Base-by-base conservation (phyloP, 2,329 filamentous ascomycete genomes). In the Cadophora sp. region DNA sequence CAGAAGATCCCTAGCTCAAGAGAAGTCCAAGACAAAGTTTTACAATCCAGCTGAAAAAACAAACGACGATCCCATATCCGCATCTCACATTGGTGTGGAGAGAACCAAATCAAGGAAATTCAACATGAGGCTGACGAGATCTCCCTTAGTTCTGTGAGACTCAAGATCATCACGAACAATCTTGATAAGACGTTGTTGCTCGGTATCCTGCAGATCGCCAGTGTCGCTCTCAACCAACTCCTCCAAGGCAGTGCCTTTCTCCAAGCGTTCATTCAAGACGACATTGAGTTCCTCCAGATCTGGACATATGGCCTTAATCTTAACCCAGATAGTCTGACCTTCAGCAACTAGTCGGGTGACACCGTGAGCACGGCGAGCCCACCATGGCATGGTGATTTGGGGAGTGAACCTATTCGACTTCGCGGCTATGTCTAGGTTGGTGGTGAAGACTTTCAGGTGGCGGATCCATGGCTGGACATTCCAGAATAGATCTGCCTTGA, bases 271-370 rank as follows among this genome's bases (percentile, higher is more conserved):
- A 9, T 33, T 18, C 33, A 63, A n/a, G 8, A 55, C 36, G 11
- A 63, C 16, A 18, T 55, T 27, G 48, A 63, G 27, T 7, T 63
- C 36, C 60, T 55, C 20, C 11, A 63, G 36, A 63, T 63, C 61
- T 3, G 61, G 50, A 43, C 61, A 63, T 24, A 56, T 55, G 13
- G 7, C 24, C 24, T 30, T 33, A 9, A 63, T 43, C 22, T 63
- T 63, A 1, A 30, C 9, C 39, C 48, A 63, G 24, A 63, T 55
- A 7, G n/a, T 33, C 22, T 56, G 61, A 1, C 24, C 36, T 20
- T 13, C 9, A 20, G 16, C 5, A 20, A 41, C 33, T 0, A 13
- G 33, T 18, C 16, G 20, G 5, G n/a, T 58, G 22, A n/a, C 36
- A 4, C 55, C 13, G 11, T 18, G 16, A 20, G n/a, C 45, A 18